phyloP scores from a whole-genome alignment of 2,329 filamentous ascomycete species.

The Ambrosiella xylebori region DNA sequence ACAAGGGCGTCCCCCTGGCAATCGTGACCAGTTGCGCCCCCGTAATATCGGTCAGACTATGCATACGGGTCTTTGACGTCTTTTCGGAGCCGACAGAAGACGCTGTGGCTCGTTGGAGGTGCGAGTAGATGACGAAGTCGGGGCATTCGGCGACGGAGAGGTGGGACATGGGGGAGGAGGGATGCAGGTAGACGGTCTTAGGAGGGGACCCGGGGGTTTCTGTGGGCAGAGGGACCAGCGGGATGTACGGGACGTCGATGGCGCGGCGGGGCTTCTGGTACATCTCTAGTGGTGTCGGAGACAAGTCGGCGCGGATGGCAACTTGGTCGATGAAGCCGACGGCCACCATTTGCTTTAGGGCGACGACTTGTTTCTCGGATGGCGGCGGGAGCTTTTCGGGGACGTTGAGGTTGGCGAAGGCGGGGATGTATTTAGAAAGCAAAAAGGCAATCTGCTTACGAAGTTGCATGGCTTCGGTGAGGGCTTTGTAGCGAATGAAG shows the following conservation, averaged over 20 bases:
- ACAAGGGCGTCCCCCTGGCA: conserved; percentile 67
- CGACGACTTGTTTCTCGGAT: conserved; percentile 51
- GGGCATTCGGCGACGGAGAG: conserved; percentile 57
- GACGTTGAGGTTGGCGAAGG: conserved; percentile 39
- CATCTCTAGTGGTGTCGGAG: conserved; percentile 49
- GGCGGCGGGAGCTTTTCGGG: conserved; percentile 40
- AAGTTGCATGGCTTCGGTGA: conserved; percentile 72
- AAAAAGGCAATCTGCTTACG: conserved; percentile 69
- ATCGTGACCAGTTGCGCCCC: conserved; percentile 59
- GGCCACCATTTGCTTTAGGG: conserved; percentile 79
- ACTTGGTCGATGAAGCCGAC: conserved; percentile 90
- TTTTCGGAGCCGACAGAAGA: conserved; percentile 28
- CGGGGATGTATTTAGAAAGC: conserved; percentile 36
- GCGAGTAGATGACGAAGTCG: conserved; percentile 71
- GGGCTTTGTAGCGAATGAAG: conserved; percentile 74
- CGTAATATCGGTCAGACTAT: conserved; percentile 64
- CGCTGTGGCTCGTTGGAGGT: conserved; percentile 53
- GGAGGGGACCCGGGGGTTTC: conserved; percentile 25
- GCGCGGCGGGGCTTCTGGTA: conserved; percentile 46
- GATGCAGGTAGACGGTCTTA: conserved; percentile 68
- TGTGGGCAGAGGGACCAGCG: conserved; percentile 52
- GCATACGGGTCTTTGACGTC: conserved; percentile 64
- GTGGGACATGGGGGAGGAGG: conserved; percentile 62
- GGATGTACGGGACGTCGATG: conserved; percentile 81
- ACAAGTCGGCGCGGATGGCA: conserved; percentile 77